These are phyloP conservation scores for Setaria viridis DNA, from an alignment of 202 grass and related monocot species.

Conservation along the genomic window DNA sequence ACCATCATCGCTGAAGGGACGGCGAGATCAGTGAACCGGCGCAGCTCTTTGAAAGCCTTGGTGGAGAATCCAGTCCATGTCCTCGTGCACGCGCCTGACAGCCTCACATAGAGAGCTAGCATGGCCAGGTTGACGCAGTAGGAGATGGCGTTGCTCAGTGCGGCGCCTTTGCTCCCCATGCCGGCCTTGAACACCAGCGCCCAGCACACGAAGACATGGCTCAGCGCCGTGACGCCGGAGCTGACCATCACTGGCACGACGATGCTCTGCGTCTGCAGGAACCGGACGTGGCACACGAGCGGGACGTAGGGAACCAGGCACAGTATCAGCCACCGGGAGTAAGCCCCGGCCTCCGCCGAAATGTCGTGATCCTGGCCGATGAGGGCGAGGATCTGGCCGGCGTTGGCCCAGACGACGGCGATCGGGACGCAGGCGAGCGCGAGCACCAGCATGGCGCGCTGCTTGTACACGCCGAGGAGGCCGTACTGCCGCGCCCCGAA, in stretches of 20 bases:
- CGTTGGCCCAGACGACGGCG: slow-evolving; percentile 53
- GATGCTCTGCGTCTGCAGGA: slow-evolving; percentile 71
- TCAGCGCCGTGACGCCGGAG: slow-evolving; percentile 47
- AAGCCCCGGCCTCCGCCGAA: slow-evolving; percentile 58
- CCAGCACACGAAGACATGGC: slow-evolving; percentile 64
- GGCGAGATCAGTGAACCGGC: slow-evolving; percentile 54
- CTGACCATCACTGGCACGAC: slow-evolving; percentile 57
- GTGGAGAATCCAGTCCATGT: slow-evolving; percentile 63
- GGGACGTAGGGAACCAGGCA: slow-evolving; percentile 52
- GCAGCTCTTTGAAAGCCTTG: slow-evolving; percentile 55
- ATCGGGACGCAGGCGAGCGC: slow-evolving; percentile 50
- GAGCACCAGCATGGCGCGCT: slow-evolving; percentile 68
- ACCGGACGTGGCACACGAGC: slow-evolving; percentile 62
- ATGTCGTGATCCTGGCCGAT: slow-evolving; percentile 58
- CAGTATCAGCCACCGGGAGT: slow-evolving; percentile 67
- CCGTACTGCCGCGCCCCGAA: slow-evolving; percentile 45
- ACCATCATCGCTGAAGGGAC: slow-evolving; percentile 70
- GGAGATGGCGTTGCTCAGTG: slow-evolving; percentile 46
- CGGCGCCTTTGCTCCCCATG: slow-evolving; percentile 66
- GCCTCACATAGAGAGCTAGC: not conserved
- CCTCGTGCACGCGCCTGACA: slow-evolving; percentile 55
- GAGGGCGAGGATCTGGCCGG: slow-evolving; percentile 50
- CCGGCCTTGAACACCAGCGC: slow-evolving; percentile 54
- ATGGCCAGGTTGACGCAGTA: slow-evolving; percentile 36
- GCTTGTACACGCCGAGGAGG: slow-evolving; percentile 62